Conservation (phyloP, 176 grass and related monocot species). For the Alloteropsis semialata region DNA sequence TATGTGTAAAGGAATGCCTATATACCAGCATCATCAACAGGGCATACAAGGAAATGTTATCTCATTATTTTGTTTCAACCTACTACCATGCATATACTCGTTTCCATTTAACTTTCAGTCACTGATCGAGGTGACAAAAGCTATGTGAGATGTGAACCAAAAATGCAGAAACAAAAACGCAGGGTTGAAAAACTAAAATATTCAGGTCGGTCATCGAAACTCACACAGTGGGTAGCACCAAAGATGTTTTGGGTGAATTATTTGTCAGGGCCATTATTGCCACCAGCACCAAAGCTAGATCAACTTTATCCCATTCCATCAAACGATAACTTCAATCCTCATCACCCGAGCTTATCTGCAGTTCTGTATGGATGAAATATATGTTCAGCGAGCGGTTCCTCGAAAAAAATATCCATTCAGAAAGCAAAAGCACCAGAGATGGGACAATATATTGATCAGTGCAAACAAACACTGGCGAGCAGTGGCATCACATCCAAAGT, state of each 20-base stretch:
- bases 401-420: too few species aligned
- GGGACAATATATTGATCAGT: not conserved
- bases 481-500: not conserved
- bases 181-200: not conserved
- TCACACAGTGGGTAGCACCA: not conserved
- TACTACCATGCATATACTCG: not conserved
- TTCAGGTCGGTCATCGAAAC: not conserved
- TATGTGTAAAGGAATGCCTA: not conserved
- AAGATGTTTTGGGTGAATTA: not conserved
- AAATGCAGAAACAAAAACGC: not conserved
- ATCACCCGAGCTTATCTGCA: not conserved
- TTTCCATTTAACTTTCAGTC: not conserved
- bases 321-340: not conserved
- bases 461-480: not conserved
- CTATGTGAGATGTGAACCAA: not conserved
- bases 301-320: not conserved
- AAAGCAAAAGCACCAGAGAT: not conserved
- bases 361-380: not conserved
- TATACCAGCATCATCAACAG: not conserved
- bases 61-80: not conserved
- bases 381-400: too few species aligned
- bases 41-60: not conserved
- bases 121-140: not conserved
- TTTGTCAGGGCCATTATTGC: not conserved
- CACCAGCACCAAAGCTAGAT: not conserved